phyloP scores from a whole-genome alignment of 148 eudicot species.

The Polygonum aviculare region DNA sequence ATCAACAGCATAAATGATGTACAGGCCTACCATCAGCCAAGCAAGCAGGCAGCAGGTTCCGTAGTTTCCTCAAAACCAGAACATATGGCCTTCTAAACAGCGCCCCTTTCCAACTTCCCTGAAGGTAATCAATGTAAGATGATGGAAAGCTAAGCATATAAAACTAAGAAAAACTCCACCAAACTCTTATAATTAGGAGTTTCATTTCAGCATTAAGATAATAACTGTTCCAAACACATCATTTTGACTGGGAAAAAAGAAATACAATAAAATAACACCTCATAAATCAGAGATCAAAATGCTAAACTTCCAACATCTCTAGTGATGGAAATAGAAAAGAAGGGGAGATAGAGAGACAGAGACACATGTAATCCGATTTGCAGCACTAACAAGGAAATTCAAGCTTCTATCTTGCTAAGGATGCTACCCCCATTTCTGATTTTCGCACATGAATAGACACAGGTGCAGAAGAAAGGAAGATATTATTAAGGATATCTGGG shows the following conservation, averaged over 20 bases:
- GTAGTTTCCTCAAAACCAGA: conserved; percentile 99
- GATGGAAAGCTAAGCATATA: conserved; percentile 1
- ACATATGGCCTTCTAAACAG: conserved; percentile 90
- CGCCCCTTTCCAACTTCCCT: conserved; percentile 97
- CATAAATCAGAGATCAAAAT: conserved; percentile 4
- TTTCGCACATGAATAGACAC: background rate
- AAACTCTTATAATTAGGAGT: background rate
- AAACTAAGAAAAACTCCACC: background rate
- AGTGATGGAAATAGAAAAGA: background rate
- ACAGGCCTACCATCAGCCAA: conserved; percentile 57
- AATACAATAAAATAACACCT: background rate
- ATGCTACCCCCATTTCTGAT: background rate
- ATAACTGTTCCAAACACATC: background rate
- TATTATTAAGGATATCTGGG: background rate
- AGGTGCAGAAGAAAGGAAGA: background rate
- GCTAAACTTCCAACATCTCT: background rate
- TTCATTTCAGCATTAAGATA: background rate
- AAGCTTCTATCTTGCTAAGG: background rate
- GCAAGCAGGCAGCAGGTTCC: conserved; percentile 81
- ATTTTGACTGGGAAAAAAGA: background rate
- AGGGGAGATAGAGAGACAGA: background rate
- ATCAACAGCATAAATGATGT: background rate
- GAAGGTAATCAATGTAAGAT: conserved; percentile 18
- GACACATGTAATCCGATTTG: background rate
- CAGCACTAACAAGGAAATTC: background rate